Percentiles rank a stretch among this genome's conserved stretches.
Evolutionary conservation across 495 filamentous ascomycete species (phyloP).

Genomic region (Hypoxylon perforatum): DNA sequence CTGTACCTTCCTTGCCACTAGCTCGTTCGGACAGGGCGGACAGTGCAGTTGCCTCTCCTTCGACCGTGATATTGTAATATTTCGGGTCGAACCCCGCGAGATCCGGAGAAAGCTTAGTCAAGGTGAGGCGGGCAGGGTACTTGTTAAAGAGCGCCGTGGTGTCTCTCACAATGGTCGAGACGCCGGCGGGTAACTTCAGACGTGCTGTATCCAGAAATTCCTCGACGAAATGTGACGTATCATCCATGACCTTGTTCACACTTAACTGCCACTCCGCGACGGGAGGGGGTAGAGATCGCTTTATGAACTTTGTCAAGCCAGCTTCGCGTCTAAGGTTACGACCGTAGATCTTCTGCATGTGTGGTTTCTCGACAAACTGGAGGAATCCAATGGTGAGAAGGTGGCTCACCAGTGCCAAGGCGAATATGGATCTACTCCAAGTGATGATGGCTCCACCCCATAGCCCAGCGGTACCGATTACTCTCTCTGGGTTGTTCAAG

Average conservation of each 20-base stretch:
- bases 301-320: constrained; percentile 89
- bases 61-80: constrained; percentile 81
- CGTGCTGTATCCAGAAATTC: constrained; percentile 89
- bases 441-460: constrained; percentile 97
- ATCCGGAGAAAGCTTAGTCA: constrained; percentile 83
- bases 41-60: constrained; percentile 68
- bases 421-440: constrained; percentile 82
- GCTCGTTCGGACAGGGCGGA: constrained; percentile 61
- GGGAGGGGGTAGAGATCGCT: constrained; percentile 86
- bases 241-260: constrained; percentile 86
- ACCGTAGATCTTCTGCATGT: constrained; percentile 99
- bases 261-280: constrained; percentile 77
- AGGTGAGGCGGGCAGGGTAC: constrained; percentile 87
- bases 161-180: constrained; percentile 87
- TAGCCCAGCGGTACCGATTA: constrained; percentile 92
- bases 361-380: constrained; percentile 91
- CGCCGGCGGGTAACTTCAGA: constrained; percentile 86
- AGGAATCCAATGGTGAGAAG: constrained; percentile 87
- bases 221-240: constrained; percentile 87
- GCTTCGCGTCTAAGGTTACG: constrained; percentile 84
- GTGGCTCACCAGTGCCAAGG: constrained; percentile 86
- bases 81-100: constrained; percentile 84
- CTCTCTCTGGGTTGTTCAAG: constrained; percentile 95
- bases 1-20: constrained; percentile 59
- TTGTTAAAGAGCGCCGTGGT: constrained; percentile 88